Percentiles rank a stretch among this genome's conserved stretches.
Evolutionary conservation across 208 protist genomes (phyloP).

Genomic region (Trypanosoma vivax): DNA sequence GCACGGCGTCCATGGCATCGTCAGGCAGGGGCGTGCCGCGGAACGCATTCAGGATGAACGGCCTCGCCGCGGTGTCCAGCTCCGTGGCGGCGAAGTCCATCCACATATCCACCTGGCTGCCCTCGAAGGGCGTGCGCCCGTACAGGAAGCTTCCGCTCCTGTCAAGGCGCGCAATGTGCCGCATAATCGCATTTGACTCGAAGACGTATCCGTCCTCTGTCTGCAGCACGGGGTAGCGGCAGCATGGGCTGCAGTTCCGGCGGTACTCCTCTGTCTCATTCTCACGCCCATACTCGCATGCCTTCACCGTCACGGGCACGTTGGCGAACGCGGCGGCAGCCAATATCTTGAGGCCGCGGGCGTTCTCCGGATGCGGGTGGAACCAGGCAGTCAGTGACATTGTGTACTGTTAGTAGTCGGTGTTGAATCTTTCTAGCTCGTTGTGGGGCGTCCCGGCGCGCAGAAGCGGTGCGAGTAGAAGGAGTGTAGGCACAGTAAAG

Average conservation of each 20-base stretch:
- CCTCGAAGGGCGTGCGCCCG: conserved; percentile 64
- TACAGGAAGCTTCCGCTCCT: conserved; percentile 60
- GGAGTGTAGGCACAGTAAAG: too few species aligned
- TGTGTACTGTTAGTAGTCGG: conserved; percentile 1
- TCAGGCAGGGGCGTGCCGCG: conserved; percentile 14
- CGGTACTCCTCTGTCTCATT: conserved; percentile 58
- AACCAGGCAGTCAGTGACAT: conserved; percentile 40
- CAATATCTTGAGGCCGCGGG: conserved; percentile 49
- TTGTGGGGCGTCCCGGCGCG: too few species aligned
- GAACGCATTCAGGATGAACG: conserved; percentile 29
- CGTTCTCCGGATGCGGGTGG: conserved; percentile 36
- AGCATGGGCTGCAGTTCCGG: conserved; percentile 60
- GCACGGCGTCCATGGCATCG: conserved; percentile 20
- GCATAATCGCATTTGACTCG: conserved; percentile 80
- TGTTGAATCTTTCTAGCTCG: too few species aligned
- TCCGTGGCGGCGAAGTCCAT: conserved; percentile 75
- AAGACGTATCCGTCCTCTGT: conserved; percentile 81
- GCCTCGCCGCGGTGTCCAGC: conserved; percentile 30
- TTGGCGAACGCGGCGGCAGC: conserved; percentile 56
- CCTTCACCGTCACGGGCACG: conserved; percentile 38
- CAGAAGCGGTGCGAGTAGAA: too few species aligned
- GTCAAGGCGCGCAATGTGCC: conserved; percentile 65
- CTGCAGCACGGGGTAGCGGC: conserved; percentile 64
- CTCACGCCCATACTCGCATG: conserved; percentile 40
- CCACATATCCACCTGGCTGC: conserved; percentile 82